These are phyloP conservation scores for Hemisphaericaspora xylofermentans DNA, from an alignment of 1,139 yeast genomes.

Conservation along the genomic window DNA sequence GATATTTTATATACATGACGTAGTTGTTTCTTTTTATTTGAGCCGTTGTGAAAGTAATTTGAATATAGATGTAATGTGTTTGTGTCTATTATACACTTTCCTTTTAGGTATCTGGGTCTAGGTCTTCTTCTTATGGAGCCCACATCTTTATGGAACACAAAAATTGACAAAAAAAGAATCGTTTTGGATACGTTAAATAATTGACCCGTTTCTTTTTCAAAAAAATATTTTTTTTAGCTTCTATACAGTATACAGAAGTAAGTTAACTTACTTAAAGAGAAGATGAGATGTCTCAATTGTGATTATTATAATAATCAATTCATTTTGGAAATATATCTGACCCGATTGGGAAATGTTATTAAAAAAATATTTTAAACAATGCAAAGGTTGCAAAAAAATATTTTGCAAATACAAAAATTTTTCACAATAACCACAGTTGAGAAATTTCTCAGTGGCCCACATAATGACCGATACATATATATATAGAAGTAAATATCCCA, in stretches of 20 bases:
- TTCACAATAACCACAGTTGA: neutral
- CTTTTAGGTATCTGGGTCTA: neutral
- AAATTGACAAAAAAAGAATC: neutral
- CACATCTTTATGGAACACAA: too few species aligned
- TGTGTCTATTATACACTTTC: too few species aligned
- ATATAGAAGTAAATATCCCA: neutral
- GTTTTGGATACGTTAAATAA: too few species aligned
- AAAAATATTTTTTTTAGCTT: neutral
- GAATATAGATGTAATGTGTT: too few species aligned
- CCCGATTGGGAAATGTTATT: neutral
- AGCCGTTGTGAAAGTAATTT: too few species aligned
- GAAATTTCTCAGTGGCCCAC: neutral
- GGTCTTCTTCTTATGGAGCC: neutral
- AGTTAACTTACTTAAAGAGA: too few species aligned
- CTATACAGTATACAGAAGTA: too few species aligned
- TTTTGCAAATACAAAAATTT: neutral
- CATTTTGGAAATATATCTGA: neutral
- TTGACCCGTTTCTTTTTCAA: neutral
- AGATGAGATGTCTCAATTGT: too few species aligned
- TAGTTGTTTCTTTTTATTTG: too few species aligned
- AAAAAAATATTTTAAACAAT: neutral
- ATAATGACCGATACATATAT: neutral
- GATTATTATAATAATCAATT: too few species aligned
- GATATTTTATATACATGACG: too few species aligned
- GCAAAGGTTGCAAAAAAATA: conserved; percentile 1